Conservation (phyloP, 352 stramenopile species). For the Phytophthora colocasiae region DNA sequence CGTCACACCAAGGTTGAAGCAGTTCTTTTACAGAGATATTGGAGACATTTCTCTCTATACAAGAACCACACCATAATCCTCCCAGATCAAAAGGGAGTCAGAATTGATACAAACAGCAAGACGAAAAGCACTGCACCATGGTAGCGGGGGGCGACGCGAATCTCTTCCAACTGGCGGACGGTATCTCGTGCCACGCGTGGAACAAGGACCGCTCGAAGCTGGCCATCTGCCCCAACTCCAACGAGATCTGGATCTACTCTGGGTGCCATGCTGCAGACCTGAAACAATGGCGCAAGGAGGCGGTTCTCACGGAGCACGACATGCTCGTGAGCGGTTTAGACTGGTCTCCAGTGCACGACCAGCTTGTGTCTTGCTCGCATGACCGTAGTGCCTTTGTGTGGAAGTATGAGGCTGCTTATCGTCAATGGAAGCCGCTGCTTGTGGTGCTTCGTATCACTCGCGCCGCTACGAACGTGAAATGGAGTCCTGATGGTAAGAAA, state of each 20-base stretch:
- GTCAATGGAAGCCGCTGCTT: constrained; percentile 92
- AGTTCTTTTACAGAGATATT: constrained; percentile 46
- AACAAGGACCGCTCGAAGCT: constrained; percentile 91
- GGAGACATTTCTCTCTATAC: constrained; percentile 26
- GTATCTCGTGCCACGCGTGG: constrained; percentile 93
- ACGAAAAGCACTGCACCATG: constrained; percentile 21
- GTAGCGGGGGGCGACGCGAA: constrained; percentile 48
- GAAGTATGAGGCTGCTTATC: constrained; percentile 88
- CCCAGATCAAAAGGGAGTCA: constrained; percentile 34
- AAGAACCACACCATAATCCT: constrained; percentile 19
- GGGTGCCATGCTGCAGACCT: constrained; percentile 80
- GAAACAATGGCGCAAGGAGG: constrained; percentile 86
- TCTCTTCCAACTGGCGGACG: constrained; percentile 81
- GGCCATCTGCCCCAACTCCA: constrained; percentile 92
- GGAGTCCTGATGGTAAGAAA: constrained; percentile 88
- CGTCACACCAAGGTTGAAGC: constrained; percentile 40
- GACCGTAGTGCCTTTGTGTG: constrained; percentile 96
- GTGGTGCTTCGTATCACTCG: constrained; percentile 93
- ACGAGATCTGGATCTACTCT: constrained; percentile 94
- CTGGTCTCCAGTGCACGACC: constrained; percentile 93
- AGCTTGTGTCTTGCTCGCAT: constrained; percentile 95
- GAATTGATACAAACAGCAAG: constrained; percentile 33
- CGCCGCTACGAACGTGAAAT: constrained; percentile 94
- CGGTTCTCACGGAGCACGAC: constrained; percentile 92
- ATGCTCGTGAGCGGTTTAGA: constrained; percentile 93